Evolutionary conservation across 2,329 filamentous ascomycete species (phyloP), one percentile per base, ranked within the genome.

Genomic region (Raffaelea albimanens): DNA sequence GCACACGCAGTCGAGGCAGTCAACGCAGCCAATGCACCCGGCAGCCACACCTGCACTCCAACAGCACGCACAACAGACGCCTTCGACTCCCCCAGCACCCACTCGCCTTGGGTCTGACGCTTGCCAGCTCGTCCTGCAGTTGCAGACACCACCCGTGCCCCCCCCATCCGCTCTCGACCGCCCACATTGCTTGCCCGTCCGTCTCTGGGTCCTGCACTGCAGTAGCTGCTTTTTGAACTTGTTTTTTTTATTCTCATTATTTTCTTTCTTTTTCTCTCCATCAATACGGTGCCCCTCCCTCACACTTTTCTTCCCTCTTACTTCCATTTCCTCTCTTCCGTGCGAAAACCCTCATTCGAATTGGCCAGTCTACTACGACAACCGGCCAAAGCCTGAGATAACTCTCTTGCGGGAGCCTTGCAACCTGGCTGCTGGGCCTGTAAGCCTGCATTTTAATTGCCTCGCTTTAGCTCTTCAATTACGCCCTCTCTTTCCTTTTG

Each of bases 321-420:
- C 36, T 40, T 43, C 43, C 33, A 45, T 40, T 52, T 55, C 55
- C 55, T 51, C 51, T 40, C 50, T 50, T 50, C 52, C 51, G 52
- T 50, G 49, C 53, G 8, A 57, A 54, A n/a, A n/a, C n/a, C 57
- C 57, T 51, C 34, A 53, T 50, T 58, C 50, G 53, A 52, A 56
- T 57, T 56, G 55, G 18, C 34, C 34, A 8, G 55, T 64, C 56
- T 70, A 72, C 69, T 66, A 72, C 71, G 68, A 68, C 63, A 61
- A 64, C 62, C 62, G 65, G 66, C 61, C 64, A 59, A 59, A 63
- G 58, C 53, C 59, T 62, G 56, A 58, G 63, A 54, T 60, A 57
- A 58, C 68, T 65, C 67, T 68, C 66, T 61, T 61, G 60, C 58
- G 67, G 68, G 69, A 70, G 68, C 61, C 64, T 66, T 59, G 58